Percentiles rank a stretch among this genome's conserved stretches.
phyloP scores from a whole-genome alignment of 306 rosid genomes.

The Quercus agrifolia region DNA sequence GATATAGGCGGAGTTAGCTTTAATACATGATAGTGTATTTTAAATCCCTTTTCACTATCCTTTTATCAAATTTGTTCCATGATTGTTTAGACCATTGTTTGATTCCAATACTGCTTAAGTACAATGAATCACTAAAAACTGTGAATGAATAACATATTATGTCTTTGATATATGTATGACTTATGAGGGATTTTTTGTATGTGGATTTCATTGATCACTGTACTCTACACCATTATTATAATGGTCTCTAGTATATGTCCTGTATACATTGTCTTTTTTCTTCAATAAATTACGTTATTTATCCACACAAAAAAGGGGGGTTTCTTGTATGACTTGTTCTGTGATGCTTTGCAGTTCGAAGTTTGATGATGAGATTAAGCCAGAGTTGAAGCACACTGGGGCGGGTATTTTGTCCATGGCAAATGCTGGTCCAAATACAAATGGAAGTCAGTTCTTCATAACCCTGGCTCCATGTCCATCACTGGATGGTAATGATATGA shows the following conservation, averaged over 20 bases:
- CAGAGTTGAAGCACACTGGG: constrained; percentile 96
- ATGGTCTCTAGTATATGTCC: no score
- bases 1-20: background rate
- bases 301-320: background rate
- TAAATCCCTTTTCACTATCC: background rate
- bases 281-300: no score
- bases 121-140: background rate
- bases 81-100: background rate
- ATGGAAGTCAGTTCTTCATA: constrained; percentile 96
- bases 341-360: constrained; percentile 45
- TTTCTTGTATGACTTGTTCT: background rate
- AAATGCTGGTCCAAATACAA: constrained; percentile 90
- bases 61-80: background rate
- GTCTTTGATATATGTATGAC: background rate
- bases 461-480: constrained; percentile 96
- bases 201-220: background rate
- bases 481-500: constrained; percentile 64
- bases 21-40: background rate
- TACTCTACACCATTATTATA: no score
- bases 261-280: no score
- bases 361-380: constrained; percentile 88
- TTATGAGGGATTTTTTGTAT: background rate
- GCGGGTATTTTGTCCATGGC: constrained; percentile 99
- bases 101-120: constrained; percentile 1
- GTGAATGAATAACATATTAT: background rate